Evolutionary conservation across 2,329 filamentous ascomycete species (phyloP).

Genomic region (Nemania diffusa): DNA sequence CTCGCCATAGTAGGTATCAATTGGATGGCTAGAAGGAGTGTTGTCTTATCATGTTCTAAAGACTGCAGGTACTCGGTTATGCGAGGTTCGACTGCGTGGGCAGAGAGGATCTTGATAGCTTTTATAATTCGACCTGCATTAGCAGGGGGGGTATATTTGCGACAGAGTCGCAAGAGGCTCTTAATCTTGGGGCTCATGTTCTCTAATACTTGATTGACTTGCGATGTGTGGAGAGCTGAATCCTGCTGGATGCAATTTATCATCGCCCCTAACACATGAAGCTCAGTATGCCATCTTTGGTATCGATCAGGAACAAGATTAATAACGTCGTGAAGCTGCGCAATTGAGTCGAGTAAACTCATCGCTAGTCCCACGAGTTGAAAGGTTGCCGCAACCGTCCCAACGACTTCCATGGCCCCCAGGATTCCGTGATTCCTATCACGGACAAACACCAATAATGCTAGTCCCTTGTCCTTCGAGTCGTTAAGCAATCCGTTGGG

Average conservation of each 20-base stretch:
- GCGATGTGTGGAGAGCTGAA: no score
- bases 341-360: slow-evolving; percentile 8
- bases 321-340: slow-evolving; percentile 12
- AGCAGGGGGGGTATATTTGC: no score
- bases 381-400: not conserved
- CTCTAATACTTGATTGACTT: no score
- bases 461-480: no score
- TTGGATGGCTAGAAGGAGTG: slow-evolving; percentile 11
- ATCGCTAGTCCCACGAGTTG: slow-evolving; percentile 12
- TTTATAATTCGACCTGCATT: slow-evolving; percentile 3
- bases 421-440: no score
- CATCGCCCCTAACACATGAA: not conserved
- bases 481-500: no score
- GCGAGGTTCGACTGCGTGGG: not conserved
- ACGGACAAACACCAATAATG: no score
- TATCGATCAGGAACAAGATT: slow-evolving; percentile 6
- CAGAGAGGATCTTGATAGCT: not conserved
- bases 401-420: slow-evolving; percentile 20
- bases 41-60: slow-evolving; percentile 12
- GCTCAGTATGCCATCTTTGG: slow-evolving; percentile 3
- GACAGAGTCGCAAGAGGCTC: no score
- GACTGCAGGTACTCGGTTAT: slow-evolving; percentile 4
- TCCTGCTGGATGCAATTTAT: not conserved
- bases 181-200: no score
- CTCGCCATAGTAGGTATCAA: not conserved